Conservation (phyloP, 2,329 filamentous ascomycete species). For the Lachnellula occidentalis region DNA sequence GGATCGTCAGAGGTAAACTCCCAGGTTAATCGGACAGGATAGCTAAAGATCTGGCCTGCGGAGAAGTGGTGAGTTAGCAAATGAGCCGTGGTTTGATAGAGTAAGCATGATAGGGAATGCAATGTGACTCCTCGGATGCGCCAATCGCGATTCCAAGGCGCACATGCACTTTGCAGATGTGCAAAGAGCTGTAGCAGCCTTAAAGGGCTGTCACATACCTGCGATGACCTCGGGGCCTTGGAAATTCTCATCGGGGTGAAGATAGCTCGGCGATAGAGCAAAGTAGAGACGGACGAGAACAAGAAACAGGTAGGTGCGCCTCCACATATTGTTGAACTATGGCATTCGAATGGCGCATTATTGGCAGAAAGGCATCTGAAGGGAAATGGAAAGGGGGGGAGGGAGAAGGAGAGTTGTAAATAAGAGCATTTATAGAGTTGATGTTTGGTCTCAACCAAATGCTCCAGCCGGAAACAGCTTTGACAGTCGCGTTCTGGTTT, state of each 20-base stretch:
- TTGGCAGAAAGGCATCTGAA: slow-evolving; percentile 19
- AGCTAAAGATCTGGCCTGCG: slow-evolving; percentile 84
- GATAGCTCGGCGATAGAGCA: slow-evolving; percentile 88
- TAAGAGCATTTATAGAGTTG: slow-evolving; percentile 17
- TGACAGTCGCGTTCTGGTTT: too few relatives aligned
- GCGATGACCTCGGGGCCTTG: slow-evolving; percentile 97
- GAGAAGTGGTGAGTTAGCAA: slow-evolving; percentile 8
- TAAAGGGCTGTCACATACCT: slow-evolving; percentile 53
- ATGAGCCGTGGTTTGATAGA: background rate
- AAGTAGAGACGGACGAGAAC: slow-evolving; percentile 88
- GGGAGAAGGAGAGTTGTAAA: slow-evolving; percentile 7
- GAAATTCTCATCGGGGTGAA: slow-evolving; percentile 98
- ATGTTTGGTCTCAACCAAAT: slow-evolving; percentile 11
- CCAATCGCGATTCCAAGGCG: background rate
- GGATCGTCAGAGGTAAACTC: slow-evolving; percentile 87
- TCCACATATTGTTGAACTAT: slow-evolving; percentile 64
- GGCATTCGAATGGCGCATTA: slow-evolving; percentile 18
- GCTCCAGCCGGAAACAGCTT: background rate
- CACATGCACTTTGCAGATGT: slow-evolving; percentile 6
- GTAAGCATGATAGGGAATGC: background rate
- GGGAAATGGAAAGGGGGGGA: too few relatives aligned
- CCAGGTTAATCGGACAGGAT: slow-evolving; percentile 87
- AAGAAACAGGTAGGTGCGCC: slow-evolving; percentile 79
- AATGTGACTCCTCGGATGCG: slow-evolving; percentile 5
- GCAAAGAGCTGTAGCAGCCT: background rate